Conservation (phyloP, 306 rosid species). For the Malus orientalis region DNA sequence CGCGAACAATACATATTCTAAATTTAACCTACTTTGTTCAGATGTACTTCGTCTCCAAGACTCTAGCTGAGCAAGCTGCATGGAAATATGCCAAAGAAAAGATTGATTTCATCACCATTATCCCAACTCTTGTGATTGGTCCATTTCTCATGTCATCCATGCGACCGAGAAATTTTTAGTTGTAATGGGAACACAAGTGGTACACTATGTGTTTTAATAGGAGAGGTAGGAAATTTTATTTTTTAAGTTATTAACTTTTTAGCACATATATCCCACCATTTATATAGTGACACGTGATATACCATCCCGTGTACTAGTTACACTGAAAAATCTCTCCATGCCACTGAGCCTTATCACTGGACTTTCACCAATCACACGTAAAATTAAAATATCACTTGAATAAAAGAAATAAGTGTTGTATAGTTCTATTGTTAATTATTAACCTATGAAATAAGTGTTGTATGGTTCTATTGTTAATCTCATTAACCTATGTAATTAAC, state of each 20-base stretch:
- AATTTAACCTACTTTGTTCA: not conserved
- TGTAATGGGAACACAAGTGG: too few species aligned
- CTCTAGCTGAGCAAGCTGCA: conserved; percentile 68
- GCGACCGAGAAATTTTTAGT: not conserved
- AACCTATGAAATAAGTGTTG: not conserved
- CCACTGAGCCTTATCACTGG: conserved; percentile 70
- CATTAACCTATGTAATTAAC: not conserved
- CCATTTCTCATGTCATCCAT: conserved; percentile 52
- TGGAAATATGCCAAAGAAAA: conserved; percentile 61
- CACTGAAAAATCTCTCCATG: not conserved
- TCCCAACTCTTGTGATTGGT: conserved; percentile 69
- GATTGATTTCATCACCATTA: conserved; percentile 43
- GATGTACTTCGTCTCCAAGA: conserved; percentile 81
- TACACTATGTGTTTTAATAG: too few species aligned
- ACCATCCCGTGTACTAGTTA: too few species aligned
- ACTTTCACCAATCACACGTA: conserved; percentile 44
- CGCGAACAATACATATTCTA: too few species aligned
- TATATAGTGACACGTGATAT: too few species aligned
- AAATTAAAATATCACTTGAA: not conserved
- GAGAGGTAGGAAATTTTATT: too few species aligned
- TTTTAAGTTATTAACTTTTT: too few species aligned
- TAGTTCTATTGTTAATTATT: not conserved
- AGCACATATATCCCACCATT: too few species aligned
- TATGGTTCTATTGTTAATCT: not conserved
- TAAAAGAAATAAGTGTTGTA: not conserved